Evolutionary conservation across 31 red algal species (phyloP).

Genomic region (Asparagopsis taxiformis): DNA sequence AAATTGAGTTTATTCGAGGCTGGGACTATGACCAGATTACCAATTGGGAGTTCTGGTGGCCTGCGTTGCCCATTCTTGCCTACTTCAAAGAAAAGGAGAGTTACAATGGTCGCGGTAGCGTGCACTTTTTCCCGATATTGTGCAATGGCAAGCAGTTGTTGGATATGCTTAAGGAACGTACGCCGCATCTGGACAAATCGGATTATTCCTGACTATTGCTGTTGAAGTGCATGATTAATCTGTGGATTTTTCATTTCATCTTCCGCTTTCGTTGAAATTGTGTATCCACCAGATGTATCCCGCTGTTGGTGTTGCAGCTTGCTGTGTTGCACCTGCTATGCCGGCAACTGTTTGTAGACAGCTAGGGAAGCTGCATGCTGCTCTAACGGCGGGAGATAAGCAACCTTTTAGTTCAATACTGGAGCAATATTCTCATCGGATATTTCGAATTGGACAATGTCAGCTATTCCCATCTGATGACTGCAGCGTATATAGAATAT

Average conservation of each 20-base stretch:
- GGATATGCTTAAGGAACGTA: conserved; percentile 41
- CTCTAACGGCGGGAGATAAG: background rate
- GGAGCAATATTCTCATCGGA: conserved; percentile 6
- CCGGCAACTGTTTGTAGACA: background rate
- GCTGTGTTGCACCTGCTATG: background rate
- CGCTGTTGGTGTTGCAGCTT: conserved; percentile 7
- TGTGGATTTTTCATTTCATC: too few species aligned
- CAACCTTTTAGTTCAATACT: background rate
- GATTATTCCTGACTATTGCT: conserved; percentile 35
- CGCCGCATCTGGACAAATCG: conserved; percentile 61
- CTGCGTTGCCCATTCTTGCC: conserved; percentile 52
- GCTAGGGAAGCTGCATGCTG: background rate
- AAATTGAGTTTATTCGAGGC: conserved; percentile 47
- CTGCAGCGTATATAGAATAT: conserved; percentile 9
- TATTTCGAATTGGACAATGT: conserved; percentile 19
- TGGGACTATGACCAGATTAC: conserved; percentile 72
- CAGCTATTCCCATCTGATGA: conserved; percentile 30
- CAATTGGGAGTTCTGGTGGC: conserved; percentile 85
- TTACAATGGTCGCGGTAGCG: conserved; percentile 80
- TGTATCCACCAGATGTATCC: background rate
- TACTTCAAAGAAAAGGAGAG: conserved; percentile 90
- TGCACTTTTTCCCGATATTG: conserved; percentile 85
- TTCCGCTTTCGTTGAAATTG: too few species aligned
- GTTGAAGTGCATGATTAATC: background rate
- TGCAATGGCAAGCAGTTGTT: conserved; percentile 53